A percentile compares a stretch with the other conserved stretches of the same genome.
Conservation (phyloP, 176 grass and related monocot species). For the maize (Zea mays) region Zm-B73-REFERENCE-NAM-5.0 NC_050096.1:268855001-268855500, state of each 20-base stretch:
- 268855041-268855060: too few relatives aligned
- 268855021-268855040: too few relatives aligned
- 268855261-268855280: background rate
- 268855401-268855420: constrained; percentile 36
- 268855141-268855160: too few relatives aligned
- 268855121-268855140: background rate
- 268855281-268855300: too few relatives aligned
- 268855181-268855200: background rate
- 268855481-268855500: constrained; percentile 7
- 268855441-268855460: constrained; percentile 40
- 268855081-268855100: too few relatives aligned
- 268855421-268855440: constrained; percentile 21
- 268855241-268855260: constrained; percentile 1
- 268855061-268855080: too few relatives aligned
- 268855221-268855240: background rate
- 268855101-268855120: too few relatives aligned
- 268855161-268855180: too few relatives aligned
- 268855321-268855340: constrained; percentile 51
- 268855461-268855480: constrained; percentile 43
- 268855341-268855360: constrained; percentile 50
- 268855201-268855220: constrained; percentile 48
- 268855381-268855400: constrained; percentile 30
- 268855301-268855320: too few relatives aligned
- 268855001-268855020: too few relatives aligned
- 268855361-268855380: constrained; percentile 43